These are phyloP conservation scores for Sclerospora graminicola DNA, from an alignment of 352 stramenopile species.

Conservation along the genomic window DNA sequence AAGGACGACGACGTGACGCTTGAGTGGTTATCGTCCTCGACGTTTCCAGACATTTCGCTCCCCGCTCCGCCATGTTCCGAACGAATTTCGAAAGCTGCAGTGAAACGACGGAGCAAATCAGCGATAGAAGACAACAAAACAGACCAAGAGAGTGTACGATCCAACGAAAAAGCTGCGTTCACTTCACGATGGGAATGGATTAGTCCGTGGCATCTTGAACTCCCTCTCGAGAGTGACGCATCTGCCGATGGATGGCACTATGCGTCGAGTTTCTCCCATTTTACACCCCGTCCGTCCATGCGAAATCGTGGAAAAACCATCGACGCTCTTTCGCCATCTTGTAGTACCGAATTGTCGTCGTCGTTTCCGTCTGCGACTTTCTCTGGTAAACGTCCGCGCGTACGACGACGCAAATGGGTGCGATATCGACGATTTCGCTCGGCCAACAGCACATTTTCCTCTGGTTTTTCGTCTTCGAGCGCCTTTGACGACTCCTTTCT, in stretches of 20 bases:
- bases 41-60: conserved; percentile 46
- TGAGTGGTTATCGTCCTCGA: conserved; percentile 30
- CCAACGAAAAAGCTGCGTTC: no score
- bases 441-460: conserved; percentile 1
- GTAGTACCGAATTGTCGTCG: conserved; percentile 8
- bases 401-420: conserved; percentile 58
- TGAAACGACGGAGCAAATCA: conserved; percentile 20
- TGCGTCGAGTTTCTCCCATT: conserved; percentile 49
- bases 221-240: conserved; percentile 13
- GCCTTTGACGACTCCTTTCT: conserved; percentile 63
- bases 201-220: conserved; percentile 61
- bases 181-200: conserved; percentile 47
- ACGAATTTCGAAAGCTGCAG: neutral
- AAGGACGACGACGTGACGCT: conserved; percentile 14
- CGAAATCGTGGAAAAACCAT: conserved; percentile 16
- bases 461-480: conserved; percentile 10
- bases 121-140: neutral
- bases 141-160: neutral
- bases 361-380: conserved; percentile 15
- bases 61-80: conserved; percentile 10
- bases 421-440: conserved; percentile 35
- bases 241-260: conserved; percentile 52
- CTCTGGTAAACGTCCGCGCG: conserved; percentile 32
- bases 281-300: conserved; percentile 20
- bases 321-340: conserved; percentile 7